phyloP scores from a whole-genome alignment of 2,329 filamentous ascomycete species.

The Thelonectria olida region DNA sequence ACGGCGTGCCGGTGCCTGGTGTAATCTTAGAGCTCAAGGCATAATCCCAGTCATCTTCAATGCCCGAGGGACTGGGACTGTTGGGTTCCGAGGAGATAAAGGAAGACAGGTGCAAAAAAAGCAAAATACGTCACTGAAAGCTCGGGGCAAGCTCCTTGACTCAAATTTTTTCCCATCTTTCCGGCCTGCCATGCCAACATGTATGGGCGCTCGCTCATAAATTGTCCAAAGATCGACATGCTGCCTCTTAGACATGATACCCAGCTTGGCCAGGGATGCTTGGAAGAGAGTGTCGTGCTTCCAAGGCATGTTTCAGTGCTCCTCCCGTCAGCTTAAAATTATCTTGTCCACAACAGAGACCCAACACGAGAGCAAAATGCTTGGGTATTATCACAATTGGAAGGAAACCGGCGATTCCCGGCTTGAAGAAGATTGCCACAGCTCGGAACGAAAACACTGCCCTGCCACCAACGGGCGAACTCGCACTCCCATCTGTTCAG shows the following conservation, averaged over 20 bases:
- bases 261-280: too few relatives aligned
- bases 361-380: background rate
- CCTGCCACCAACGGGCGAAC: too few relatives aligned
- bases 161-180: background rate
- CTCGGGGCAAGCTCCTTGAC: background rate
- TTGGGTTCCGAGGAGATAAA: background rate
- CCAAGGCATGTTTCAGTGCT: background rate
- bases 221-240: too few relatives aligned
- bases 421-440: background rate
- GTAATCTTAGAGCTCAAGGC: slow-evolving; percentile 17
- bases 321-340: background rate
- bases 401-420: background rate
- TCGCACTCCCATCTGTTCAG: too few relatives aligned
- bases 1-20: background rate
- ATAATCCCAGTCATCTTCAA: slow-evolving; percentile 3
- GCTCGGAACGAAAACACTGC: background rate
- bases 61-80: background rate
- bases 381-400: background rate
- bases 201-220: too few relatives aligned
- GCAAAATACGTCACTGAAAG: background rate
- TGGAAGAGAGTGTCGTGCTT: background rate
- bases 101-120: background rate
- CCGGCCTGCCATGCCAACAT: too few relatives aligned
- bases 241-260: too few relatives aligned
- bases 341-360: background rate